Evolutionary conservation across 1,139 yeast species (phyloP), one percentile per base, ranked within the genome.

Genomic region (Keqinozyma sinolaborantium): DNA sequence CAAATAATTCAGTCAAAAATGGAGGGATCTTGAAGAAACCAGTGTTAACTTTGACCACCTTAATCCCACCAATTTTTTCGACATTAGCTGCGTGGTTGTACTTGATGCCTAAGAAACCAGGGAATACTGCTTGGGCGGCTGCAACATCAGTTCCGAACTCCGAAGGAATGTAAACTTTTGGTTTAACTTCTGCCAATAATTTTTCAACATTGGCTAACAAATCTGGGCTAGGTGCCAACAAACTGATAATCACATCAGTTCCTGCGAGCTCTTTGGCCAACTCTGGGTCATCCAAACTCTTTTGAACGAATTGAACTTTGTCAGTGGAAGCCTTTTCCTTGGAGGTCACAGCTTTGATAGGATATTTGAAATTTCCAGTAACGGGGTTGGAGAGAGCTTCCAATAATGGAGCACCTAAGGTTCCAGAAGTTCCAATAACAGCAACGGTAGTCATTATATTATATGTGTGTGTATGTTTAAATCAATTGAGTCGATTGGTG

Each of bases 81-180:
- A 77, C 64, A 8, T 48, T 51, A 3, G 50, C 48, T 4, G 70
- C 56, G 45, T 71, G 77, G 2, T 45, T 51, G 1, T 48, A 30
- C 54, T 79, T 79, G 16, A 40, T 13, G 1, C 34, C 44, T 20
- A 74, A 48, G 42, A 64, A 59, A 1, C 64, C 65, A 3, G 68
- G 66, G 18, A 60, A 50, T 33, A 43, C 36, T 18, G 40, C 42
- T 12, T 50, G 44, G 9, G 30, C 24, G 18, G 51, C 49, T 3
- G 12, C 25, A 5, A 40, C 47, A 23, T 64, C 76, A 25, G 60
- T 48, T 28, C 86, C 86, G 44, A 73, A 79, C 47, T 79, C 84
- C 3, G 84, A 73, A 24, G 85, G 83, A 35, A 79, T 66, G 53
- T 68, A 78, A 23, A 78, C 45, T 49, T 73, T 70, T 28, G 79